Evolutionary conservation across 352 stramenopile species (phyloP).

Genomic region (Phytopythium oedochilum): DNA sequence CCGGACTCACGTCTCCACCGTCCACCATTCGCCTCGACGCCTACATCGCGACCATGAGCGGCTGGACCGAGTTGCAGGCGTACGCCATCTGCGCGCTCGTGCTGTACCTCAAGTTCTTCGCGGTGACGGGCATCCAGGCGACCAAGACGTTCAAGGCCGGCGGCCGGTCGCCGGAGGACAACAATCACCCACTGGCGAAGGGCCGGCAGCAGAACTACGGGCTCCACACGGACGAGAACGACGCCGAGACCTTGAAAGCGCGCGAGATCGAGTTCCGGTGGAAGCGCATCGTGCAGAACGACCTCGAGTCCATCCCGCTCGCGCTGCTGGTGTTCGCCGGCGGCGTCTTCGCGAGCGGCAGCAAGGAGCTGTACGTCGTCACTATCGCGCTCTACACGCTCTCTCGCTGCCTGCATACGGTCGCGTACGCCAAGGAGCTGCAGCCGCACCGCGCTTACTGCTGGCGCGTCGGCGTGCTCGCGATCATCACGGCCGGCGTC

Average conservation of each 20-base stretch:
- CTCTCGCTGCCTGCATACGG: conserved; percentile 37
- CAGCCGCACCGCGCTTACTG: conserved; percentile 45
- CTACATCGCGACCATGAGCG: conserved; percentile 12
- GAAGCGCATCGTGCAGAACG: conserved; percentile 41
- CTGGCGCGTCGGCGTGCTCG: conserved; percentile 42
- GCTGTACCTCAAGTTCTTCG: conserved; percentile 41
- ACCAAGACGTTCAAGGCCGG: conserved; percentile 35
- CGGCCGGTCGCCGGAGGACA: conserved; percentile 29
- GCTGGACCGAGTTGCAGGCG: conserved; percentile 20
- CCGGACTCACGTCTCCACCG: neutral
- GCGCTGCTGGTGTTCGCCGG: conserved; percentile 27
- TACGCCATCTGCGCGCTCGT: conserved; percentile 28
- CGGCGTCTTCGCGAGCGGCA: conserved; percentile 21
- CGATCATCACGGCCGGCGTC: conserved; percentile 22
- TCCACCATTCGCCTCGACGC: neutral
- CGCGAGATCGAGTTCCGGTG: conserved; percentile 35
- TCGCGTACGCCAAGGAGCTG: conserved; percentile 44
- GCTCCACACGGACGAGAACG: conserved; percentile 14
- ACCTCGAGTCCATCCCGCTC: conserved; percentile 43
- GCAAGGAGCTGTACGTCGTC: conserved; percentile 21
- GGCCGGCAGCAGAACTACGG: conserved; percentile 32
- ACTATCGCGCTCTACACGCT: conserved; percentile 29
- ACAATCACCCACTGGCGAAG: conserved; percentile 25
- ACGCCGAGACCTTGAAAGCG: conserved; percentile 17
- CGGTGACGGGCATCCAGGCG: conserved; percentile 22